Percentiles rank a stretch among this genome's conserved stretches.
Evolutionary conservation across 208 protist genomes (phyloP).

Genomic region (Blastocrithidia nonstop): DNA sequence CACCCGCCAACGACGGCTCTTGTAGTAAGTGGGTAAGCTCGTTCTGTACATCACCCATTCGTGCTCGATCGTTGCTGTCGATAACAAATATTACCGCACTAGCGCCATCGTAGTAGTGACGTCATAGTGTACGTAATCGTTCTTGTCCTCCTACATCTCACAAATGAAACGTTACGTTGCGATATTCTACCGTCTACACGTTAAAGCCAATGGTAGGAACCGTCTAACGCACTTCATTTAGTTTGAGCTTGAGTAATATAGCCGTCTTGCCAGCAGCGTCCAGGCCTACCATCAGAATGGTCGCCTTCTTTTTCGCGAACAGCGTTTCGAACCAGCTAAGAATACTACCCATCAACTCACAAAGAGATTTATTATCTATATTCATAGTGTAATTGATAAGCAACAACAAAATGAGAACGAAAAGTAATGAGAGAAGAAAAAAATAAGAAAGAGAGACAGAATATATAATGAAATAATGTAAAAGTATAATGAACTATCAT

Average conservation of each 20-base stretch:
- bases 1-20: conserved; percentile 70
- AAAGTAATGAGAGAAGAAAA: conserved; percentile 1
- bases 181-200: conserved; percentile 95
- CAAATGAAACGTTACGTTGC: conserved; percentile 95
- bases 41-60: conserved; percentile 56
- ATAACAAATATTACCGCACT: conserved; percentile 90
- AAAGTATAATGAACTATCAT: too few species aligned
- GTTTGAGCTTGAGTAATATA: conserved; percentile 95
- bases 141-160: conserved; percentile 97
- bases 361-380: too few species aligned
- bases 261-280: conserved; percentile 96
- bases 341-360: conserved; percentile 2
- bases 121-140: conserved; percentile 90
- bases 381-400: too few species aligned
- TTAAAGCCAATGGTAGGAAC: conserved; percentile 97
- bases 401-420: too few species aligned
- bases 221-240: conserved; percentile 91
- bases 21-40: conserved; percentile 64
- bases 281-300: conserved; percentile 91
- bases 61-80: conserved; percentile 83
- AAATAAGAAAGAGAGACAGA: neutral
- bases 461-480: too few species aligned
- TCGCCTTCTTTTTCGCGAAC: conserved; percentile 59
- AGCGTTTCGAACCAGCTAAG: neutral
- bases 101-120: conserved; percentile 94